These are phyloP conservation scores for Phytophthora sp. DNA, from an alignment of 352 stramenopile genomes.

Conservation along the genomic window DNA sequence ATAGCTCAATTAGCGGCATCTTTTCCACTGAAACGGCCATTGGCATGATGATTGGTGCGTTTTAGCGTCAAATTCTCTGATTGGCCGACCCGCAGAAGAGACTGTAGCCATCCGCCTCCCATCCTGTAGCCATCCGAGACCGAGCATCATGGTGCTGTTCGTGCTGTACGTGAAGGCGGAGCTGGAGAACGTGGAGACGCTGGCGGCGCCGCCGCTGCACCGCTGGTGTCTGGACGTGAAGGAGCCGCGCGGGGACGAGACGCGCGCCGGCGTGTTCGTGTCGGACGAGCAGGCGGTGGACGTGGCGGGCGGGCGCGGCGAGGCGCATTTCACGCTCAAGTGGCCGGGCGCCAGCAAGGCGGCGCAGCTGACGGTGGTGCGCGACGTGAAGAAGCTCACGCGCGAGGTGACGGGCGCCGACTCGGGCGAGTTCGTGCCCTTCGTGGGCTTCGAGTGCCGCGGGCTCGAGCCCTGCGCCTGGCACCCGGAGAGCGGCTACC, in stretches of 20 bases:
- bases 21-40: no score
- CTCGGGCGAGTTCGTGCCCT: slow-evolving; percentile 77
- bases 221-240: slow-evolving; percentile 89
- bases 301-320: slow-evolving; percentile 72
- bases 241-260: slow-evolving; percentile 79
- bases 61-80: no score
- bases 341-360: slow-evolving; percentile 85
- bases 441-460: slow-evolving; percentile 89
- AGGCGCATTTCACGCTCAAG: slow-evolving; percentile 87
- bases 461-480: slow-evolving; percentile 83
- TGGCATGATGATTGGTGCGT: no score
- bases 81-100: neutral
- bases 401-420: slow-evolving; percentile 59
- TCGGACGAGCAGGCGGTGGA: slow-evolving; percentile 82
- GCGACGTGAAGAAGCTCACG: slow-evolving; percentile 89
- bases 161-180: slow-evolving; percentile 90
- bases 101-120: neutral
- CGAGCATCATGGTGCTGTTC: slow-evolving; percentile 72
- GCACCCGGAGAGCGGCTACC: slow-evolving; percentile 83
- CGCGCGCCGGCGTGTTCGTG: slow-evolving; percentile 77
- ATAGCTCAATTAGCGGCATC: no score
- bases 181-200: slow-evolving; percentile 84
- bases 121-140: neutral
- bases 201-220: slow-evolving; percentile 68
- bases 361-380: slow-evolving; percentile 81